Base-by-base conservation (phyloP, 768 basidiomycete species). In the Lanmaoa pseudosensibilis region DNA sequence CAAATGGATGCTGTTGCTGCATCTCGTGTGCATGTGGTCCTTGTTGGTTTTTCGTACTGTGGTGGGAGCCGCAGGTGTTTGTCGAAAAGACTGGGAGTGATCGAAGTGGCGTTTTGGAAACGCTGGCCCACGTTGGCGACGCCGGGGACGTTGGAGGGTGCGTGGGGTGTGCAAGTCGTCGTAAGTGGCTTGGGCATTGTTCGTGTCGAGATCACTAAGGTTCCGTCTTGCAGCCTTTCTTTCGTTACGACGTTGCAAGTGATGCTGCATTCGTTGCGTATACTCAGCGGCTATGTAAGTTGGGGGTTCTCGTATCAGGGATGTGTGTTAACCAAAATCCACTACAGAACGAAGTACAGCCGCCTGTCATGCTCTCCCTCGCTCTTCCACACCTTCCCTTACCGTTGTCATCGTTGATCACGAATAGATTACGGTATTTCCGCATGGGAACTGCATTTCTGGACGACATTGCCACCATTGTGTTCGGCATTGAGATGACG, bases 231-330 rank as follows among this genome's bases (percentile, higher is more conserved):
- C 59, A 92, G 90, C 85, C 88, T 1, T 89, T 93, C 74, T 89
- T 92, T 69, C 91, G 88, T 92, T 57, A 81, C 83, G 38, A 87
- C 90, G 1, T 67, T 92, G 5, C 82, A 92, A 61, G 76, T 92
- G 23, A 78, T 79, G 19, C 65, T 93, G 44, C 88, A 92, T 62
- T 90, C 90, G 10, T 65, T 85, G 60, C 83, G 85, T 52, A 82
- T 92, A 71, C 84, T 89, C 65, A 80, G 79, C 13, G 83, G 85
- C 54, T 80, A 86, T 58, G 90, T 90, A 66, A 66, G 88, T 73
- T 10, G 49, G 5, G 3, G 4, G 11, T 8, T 52, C 66, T 25
- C 6, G 37, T 34, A 8, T n/a, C 7, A 23, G 30, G 47, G n/a
- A 36, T 39, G 38, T 50, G 2, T 44, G 13, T 23, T 63, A 54